phyloP scores from a whole-genome alignment of 495 filamentous ascomycete genomes.

The Astrothelium macrocarpum region DNA sequence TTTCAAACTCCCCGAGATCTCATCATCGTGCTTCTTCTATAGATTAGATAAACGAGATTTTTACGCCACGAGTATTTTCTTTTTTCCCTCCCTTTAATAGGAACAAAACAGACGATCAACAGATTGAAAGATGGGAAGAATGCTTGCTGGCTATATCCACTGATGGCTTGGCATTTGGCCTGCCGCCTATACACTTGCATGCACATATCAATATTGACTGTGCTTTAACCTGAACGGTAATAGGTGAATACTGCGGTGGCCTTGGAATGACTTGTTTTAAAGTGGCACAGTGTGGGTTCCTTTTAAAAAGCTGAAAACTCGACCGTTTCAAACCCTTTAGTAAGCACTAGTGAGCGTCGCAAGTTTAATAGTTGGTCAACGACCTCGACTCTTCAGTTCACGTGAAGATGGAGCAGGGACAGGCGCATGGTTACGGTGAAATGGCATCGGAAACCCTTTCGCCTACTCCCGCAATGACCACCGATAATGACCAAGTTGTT shows the following conservation, averaged over 20 bases:
- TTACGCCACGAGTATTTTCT: no score
- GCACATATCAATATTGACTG: background rate
- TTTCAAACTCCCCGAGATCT: background rate
- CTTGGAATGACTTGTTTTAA: background rate
- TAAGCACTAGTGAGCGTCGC: background rate
- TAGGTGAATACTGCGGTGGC: background rate
- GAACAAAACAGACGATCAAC: background rate
- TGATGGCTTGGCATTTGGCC: background rate
- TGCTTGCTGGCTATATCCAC: background rate
- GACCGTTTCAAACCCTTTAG: background rate
- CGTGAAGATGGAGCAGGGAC: background rate
- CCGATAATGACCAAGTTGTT: background rate
- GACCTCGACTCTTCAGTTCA: background rate
- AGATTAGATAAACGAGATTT: background rate
- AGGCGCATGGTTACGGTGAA: background rate
- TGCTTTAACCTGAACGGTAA: background rate
- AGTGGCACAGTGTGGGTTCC: background rate
- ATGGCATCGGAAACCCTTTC: background rate
- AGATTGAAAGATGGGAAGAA: background rate
- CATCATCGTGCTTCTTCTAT: background rate
- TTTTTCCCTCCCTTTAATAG: background rate
- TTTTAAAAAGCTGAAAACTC: background rate
- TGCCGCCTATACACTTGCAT: background rate
- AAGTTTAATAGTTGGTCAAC: background rate
- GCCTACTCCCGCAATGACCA: constrained; percentile 1